Percentiles rank a stretch among this genome's conserved stretches.
Conservation (phyloP, 208 protist species). For the Leishmania mexicana region DNA sequence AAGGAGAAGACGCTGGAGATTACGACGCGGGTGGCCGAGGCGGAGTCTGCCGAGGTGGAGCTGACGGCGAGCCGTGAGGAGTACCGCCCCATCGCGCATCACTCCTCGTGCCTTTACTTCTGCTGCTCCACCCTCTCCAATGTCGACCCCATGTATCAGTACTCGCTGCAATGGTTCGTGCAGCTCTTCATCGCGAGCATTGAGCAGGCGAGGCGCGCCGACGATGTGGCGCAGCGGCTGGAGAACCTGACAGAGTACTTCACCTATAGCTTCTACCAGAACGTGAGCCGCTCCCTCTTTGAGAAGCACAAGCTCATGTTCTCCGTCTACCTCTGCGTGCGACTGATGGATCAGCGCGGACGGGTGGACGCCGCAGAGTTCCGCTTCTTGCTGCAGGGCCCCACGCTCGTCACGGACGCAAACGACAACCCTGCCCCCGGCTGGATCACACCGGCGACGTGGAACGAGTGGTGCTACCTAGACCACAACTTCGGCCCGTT, state of each 20-base stretch:
- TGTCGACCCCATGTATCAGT: slow-evolving; percentile 98
- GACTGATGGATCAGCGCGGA: slow-evolving; percentile 78
- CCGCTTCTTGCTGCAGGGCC: slow-evolving; percentile 93
- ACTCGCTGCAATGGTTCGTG: slow-evolving; percentile 98
- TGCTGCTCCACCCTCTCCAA: slow-evolving; percentile 96
- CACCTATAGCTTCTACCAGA: slow-evolving; percentile 97
- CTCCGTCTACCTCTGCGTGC: slow-evolving; percentile 94
- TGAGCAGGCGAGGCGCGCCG: slow-evolving; percentile 80
- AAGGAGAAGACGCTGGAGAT: slow-evolving; percentile 96
- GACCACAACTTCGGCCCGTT: slow-evolving; percentile 86
- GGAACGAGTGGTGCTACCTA: slow-evolving; percentile 93
- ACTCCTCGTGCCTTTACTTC: slow-evolving; percentile 97
- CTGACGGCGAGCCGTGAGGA: slow-evolving; percentile 96
- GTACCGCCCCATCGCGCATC: slow-evolving; percentile 95
- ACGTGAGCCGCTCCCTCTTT: slow-evolving; percentile 96
- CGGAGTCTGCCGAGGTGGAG: slow-evolving; percentile 95
- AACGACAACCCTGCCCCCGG: slow-evolving; percentile 80
- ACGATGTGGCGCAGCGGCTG: slow-evolving; percentile 85
- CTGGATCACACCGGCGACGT: slow-evolving; percentile 96
- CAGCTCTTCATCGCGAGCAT: slow-evolving; percentile 94
- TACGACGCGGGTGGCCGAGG: slow-evolving; percentile 93
- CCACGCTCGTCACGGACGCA: slow-evolving; percentile 73
- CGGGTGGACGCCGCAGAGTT: slow-evolving; percentile 84
- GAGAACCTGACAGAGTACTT: slow-evolving; percentile 94
- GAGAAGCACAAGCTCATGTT: slow-evolving; percentile 97